phyloP scores from a whole-genome alignment of 2,329 filamentous ascomycete species.

The Onygenales sp. region DNA sequence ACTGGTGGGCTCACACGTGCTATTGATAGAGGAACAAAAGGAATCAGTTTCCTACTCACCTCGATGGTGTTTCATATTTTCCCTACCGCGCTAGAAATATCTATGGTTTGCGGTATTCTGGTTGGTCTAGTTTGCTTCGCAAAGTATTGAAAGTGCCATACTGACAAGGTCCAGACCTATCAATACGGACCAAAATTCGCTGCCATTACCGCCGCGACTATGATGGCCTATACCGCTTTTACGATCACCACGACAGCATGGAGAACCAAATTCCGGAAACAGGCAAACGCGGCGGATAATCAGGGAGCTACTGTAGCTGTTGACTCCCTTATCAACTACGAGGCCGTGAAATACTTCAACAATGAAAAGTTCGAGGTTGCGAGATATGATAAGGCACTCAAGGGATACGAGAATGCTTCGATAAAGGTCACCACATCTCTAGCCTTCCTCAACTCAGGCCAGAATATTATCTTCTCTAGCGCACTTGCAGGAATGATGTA shows the following conservation, averaged over 20 bases:
- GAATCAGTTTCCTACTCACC: slow-evolving; percentile 91
- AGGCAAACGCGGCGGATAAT: slow-evolving; percentile 94
- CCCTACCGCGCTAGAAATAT: slow-evolving; percentile 86
- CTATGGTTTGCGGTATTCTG: slow-evolving; percentile 89
- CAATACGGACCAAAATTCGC: slow-evolving; percentile 91
- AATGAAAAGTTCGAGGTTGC: slow-evolving; percentile 92
- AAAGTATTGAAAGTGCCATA: neutral
- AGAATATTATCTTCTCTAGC: slow-evolving; percentile 94
- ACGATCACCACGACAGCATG: slow-evolving; percentile 94
- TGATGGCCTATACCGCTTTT: slow-evolving; percentile 92
- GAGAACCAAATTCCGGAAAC: slow-evolving; percentile 91
- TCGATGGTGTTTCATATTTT: slow-evolving; percentile 98
- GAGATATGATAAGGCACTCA: slow-evolving; percentile 79
- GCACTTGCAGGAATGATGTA: slow-evolving; percentile 98
- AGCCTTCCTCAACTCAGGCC: slow-evolving; percentile 84
- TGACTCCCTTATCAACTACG: slow-evolving; percentile 96
- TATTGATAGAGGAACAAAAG: slow-evolving; percentile 94
- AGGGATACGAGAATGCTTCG: slow-evolving; percentile 81
- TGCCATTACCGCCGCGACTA: slow-evolving; percentile 78
- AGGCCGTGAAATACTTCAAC: slow-evolving; percentile 99
- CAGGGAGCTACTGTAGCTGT: slow-evolving; percentile 90
- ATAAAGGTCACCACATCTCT: slow-evolving; percentile 96
- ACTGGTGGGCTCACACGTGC: slow-evolving; percentile 89
- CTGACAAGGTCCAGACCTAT: slow-evolving; percentile 57
- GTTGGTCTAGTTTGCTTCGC: slow-evolving; percentile 26